Conservation (phyloP, 1,284 basidiomycete genomes). For the Schizophyllum commune region DNA sequence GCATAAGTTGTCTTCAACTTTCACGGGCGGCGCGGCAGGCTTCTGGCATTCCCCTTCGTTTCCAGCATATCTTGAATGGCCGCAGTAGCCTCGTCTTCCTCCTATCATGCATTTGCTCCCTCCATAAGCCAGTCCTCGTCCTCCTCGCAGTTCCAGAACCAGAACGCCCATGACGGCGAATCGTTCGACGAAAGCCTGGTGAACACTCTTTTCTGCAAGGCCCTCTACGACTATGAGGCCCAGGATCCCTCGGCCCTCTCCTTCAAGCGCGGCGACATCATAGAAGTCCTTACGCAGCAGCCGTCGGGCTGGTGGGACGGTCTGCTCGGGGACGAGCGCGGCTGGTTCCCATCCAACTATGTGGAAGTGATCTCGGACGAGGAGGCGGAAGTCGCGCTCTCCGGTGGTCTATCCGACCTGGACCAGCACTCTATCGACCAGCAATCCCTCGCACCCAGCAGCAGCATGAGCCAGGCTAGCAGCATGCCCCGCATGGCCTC, state of each 20-base stretch:
- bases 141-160: background rate
- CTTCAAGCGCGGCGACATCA: conserved; percentile 82
- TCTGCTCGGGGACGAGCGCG: conserved; percentile 78
- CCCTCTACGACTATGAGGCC: conserved; percentile 90
- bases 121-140: conserved; percentile 9
- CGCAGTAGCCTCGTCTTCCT: background rate
- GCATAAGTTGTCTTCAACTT: background rate
- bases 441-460: background rate
- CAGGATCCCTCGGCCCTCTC: conserved; percentile 83
- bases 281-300: conserved; percentile 89
- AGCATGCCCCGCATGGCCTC: background rate
- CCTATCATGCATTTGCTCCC: background rate
- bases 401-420: background rate
- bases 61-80: conserved; percentile 1
- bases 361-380: conserved; percentile 75
- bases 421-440: background rate
- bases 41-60: background rate
- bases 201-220: conserved; percentile 79
- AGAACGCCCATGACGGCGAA: conserved; percentile 14
- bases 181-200: conserved; percentile 48
- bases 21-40: no score
- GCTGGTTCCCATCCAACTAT: conserved; percentile 99
- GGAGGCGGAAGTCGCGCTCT: conserved; percentile 48
- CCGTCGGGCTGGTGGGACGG: conserved; percentile 99
- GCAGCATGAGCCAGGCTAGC: background rate